A percentile compares a stretch with the other conserved stretches of the same genome.
Evolutionary conservation across 495 filamentous ascomycete genomes (phyloP).

Genomic region (Trichoderma gamsii): DNA sequence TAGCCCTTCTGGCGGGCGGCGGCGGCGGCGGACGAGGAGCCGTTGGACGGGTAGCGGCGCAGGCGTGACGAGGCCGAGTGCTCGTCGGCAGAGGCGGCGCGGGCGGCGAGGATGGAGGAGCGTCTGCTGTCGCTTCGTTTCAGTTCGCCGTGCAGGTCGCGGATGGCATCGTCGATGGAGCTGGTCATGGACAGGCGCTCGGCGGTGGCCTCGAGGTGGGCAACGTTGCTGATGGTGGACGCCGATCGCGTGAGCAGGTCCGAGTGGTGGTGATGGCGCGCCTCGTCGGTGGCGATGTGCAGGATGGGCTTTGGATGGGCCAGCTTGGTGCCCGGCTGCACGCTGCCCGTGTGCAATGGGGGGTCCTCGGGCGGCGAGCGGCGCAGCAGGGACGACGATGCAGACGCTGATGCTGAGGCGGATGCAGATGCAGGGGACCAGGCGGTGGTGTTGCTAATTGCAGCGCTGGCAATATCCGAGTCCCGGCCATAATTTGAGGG

Average conservation of each 20-base stretch:
- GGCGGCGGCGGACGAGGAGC: slow-evolving; percentile 62
- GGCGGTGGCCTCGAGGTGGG: slow-evolving; percentile 73
- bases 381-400: background rate
- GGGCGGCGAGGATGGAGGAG: slow-evolving; percentile 45
- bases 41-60: slow-evolving; percentile 46
- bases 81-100: slow-evolving; percentile 27
- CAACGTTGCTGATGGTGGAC: slow-evolving; percentile 70
- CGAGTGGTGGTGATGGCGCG: background rate
- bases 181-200: slow-evolving; percentile 73
- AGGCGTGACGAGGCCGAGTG: slow-evolving; percentile 26
- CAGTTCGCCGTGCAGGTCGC: slow-evolving; percentile 70
- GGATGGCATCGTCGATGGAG: slow-evolving; percentile 77
- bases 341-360: slow-evolving; percentile 19
- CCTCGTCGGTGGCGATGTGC: slow-evolving; percentile 53
- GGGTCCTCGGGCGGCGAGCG: slow-evolving; percentile 10
- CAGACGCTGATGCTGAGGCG: background rate
- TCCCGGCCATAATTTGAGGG: background rate
- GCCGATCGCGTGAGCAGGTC: slow-evolving; percentile 53
- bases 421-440: background rate
- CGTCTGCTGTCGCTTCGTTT: slow-evolving; percentile 60
- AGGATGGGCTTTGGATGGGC: slow-evolving; percentile 40
- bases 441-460: background rate
- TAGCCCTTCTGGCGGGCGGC: slow-evolving; percentile 64
- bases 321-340: slow-evolving; percentile 16
- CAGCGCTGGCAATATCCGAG: background rate